These are phyloP conservation scores for Piper betle DNA, from an alignment of 164 flowering plant species.

Conservation along the genomic window DNA sequence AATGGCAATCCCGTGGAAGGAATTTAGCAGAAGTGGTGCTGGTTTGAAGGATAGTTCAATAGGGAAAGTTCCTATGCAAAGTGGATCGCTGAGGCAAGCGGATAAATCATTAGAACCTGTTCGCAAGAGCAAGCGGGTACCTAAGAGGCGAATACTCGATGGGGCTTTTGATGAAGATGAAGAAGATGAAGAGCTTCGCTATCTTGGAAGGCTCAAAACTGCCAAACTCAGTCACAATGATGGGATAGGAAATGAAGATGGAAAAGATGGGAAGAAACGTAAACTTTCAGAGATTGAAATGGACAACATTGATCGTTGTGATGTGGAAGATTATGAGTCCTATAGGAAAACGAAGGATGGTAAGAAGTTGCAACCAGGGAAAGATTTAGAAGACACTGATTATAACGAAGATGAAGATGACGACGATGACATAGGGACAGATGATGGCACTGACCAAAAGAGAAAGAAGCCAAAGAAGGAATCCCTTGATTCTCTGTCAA, in stretches of 20 bases:
- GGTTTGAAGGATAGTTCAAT: conserved; percentile 27
- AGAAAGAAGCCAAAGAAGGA: conserved; percentile 51
- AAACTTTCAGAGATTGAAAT: conserved; percentile 26
- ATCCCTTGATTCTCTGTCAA: conserved; percentile 33
- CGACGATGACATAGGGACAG: conserved; percentile 32
- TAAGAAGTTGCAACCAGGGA: conserved; percentile 40
- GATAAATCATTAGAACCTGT: conserved; percentile 39
- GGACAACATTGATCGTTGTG: conserved; percentile 14
- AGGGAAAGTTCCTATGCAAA: conserved; percentile 31
- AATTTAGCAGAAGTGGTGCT: conserved; percentile 41
- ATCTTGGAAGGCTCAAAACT: conserved; percentile 61
- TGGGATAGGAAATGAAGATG: conserved; percentile 25
- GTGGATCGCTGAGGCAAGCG: conserved; percentile 24
- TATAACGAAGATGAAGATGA: conserved; percentile 48
- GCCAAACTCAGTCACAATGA: conserved; percentile 17
- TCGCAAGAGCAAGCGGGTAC: conserved; percentile 79
- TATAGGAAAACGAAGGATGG: conserved; percentile 26
- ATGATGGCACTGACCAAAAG: conserved; percentile 36
- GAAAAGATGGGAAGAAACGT: conserved; percentile 33
- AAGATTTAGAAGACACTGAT: conserved; percentile 40
- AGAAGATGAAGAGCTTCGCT: conserved; percentile 85
- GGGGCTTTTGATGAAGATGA: conserved; percentile 56
- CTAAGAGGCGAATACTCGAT: conserved; percentile 61
- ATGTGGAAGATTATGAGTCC: conserved; percentile 12
- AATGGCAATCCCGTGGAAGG: conserved; percentile 75